Evolutionary conservation across 805 yeast species (phyloP).

Genomic region (Teunomyces funiuensis): DNA sequence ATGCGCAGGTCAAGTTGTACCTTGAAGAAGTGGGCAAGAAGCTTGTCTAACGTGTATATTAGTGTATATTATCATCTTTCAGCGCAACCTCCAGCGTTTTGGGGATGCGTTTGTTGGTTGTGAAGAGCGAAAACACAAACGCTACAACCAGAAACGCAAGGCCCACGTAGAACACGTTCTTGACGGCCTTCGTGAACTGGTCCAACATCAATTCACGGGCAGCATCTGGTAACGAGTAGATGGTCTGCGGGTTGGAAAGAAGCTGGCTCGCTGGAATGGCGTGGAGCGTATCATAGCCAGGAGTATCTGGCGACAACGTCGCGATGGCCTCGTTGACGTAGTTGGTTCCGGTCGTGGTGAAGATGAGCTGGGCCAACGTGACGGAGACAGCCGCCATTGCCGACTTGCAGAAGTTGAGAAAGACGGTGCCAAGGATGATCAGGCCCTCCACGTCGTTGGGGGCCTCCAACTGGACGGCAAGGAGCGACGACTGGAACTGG

Average conservation of each 20-base stretch:
- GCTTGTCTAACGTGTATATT: slow-evolving; percentile 18
- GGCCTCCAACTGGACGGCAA: slow-evolving; percentile 38
- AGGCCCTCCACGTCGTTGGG: slow-evolving; percentile 37
- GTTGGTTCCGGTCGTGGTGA: slow-evolving; percentile 18
- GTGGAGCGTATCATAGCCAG: slow-evolving; percentile 14
- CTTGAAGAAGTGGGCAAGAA: slow-evolving; percentile 49
- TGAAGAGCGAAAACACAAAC: slow-evolving; percentile 32
- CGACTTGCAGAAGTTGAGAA: slow-evolving; percentile 32
- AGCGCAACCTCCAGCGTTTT: slow-evolving; percentile 11
- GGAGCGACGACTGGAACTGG: slow-evolving; percentile 35
- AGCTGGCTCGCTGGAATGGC: slow-evolving; percentile 14
- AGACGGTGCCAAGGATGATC: slow-evolving; percentile 34
- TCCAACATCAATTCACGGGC: slow-evolving; percentile 23
- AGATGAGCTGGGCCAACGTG: slow-evolving; percentile 32
- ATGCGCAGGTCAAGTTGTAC: slow-evolving; percentile 55
- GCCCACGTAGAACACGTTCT: slow-evolving; percentile 34
- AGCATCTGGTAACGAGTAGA: slow-evolving; percentile 23
- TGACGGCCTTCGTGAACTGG: slow-evolving; percentile 34
- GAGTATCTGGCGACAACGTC: slow-evolving; percentile 11
- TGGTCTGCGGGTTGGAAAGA: slow-evolving; percentile 26
- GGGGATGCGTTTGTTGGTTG: slow-evolving; percentile 46
- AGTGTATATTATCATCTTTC: slow-evolving; percentile 9
- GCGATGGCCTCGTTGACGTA: slow-evolving; percentile 18
- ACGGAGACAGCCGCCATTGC: slow-evolving; percentile 34
- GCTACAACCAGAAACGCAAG: slow-evolving; percentile 35